Evolutionary conservation across 108 stramenopile species (phyloP).

Genomic region (Pseudonitzschia multiseries): DNA sequence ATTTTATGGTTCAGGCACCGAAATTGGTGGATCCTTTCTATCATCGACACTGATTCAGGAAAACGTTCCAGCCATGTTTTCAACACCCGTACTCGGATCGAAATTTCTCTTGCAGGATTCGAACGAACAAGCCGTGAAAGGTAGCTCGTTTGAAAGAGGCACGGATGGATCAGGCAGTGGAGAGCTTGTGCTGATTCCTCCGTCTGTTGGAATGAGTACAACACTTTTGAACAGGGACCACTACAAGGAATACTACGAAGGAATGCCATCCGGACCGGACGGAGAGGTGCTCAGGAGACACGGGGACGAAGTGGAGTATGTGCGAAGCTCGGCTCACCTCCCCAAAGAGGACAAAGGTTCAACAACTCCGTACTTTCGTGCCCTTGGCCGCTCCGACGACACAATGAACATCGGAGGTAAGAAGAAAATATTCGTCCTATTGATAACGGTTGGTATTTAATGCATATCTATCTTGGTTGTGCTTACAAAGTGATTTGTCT

Average conservation of each 20-base stretch:
- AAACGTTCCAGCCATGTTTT: conserved; percentile 45
- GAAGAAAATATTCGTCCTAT: background rate
- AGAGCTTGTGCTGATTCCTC: conserved; percentile 39
- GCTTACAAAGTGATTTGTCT: background rate
- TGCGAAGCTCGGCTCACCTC: conserved; percentile 23
- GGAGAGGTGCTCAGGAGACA: conserved; percentile 39
- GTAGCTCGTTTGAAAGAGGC: conserved; percentile 11
- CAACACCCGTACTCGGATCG: conserved; percentile 38
- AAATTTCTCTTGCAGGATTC: conserved; percentile 18
- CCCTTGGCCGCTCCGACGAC: conserved; percentile 42
- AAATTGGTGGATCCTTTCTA: conserved; percentile 44
- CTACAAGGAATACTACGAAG: conserved; percentile 32
- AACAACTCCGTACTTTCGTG: conserved; percentile 36
- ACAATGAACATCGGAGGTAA: conserved; percentile 45
- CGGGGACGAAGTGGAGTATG: conserved; percentile 38
- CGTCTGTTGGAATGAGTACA: conserved; percentile 32
- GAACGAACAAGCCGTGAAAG: conserved; percentile 2
- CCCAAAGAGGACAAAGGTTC: background rate
- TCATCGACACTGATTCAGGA: conserved; percentile 39
- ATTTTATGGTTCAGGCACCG: conserved; percentile 19
- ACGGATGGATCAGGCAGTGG: conserved; percentile 20
- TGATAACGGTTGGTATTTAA: background rate
- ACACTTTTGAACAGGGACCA: conserved; percentile 35
- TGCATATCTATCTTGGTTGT: background rate
- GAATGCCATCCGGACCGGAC: conserved; percentile 32